Percentiles rank a stretch among this genome's conserved stretches.
phyloP scores from a whole-genome alignment of 2,329 filamentous ascomycete species.

The Colletotrichum abscissum region DNA sequence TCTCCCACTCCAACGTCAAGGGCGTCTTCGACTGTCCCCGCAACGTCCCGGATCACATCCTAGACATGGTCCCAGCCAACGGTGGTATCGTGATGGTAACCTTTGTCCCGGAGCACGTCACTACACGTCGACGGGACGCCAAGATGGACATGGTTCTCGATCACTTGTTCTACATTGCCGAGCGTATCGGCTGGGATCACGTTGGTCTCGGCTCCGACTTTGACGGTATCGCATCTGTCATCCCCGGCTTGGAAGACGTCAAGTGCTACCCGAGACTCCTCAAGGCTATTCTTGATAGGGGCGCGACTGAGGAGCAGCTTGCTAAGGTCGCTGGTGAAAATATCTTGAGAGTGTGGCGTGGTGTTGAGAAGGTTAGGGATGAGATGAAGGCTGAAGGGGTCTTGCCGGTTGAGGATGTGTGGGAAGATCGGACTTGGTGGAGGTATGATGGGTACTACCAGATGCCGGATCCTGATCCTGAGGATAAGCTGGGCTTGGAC shows the following conservation, averaged over 20 bases:
- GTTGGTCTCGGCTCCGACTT: conserved; percentile 52
- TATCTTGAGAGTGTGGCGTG: conserved; percentile 48
- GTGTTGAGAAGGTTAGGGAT: conserved; percentile 39
- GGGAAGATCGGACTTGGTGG: conserved; percentile 47
- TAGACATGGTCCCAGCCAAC: conserved; percentile 47
- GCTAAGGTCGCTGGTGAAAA: conserved; percentile 50
- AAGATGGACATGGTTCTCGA: conserved; percentile 47
- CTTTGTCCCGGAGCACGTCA: conserved; percentile 45
- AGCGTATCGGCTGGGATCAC: conserved; percentile 48
- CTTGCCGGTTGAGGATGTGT: conserved; percentile 47
- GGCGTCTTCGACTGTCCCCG: conserved; percentile 41
- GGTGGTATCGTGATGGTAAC: conserved; percentile 53
- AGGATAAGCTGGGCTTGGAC: conserved; percentile 44
- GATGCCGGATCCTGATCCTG: conserved; percentile 47
- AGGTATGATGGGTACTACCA: conserved; percentile 45
- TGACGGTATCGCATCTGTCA: conserved; percentile 45
- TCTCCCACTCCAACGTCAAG: conserved; percentile 45
- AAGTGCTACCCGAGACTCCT: conserved; percentile 45
- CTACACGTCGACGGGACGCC: conserved; percentile 37
- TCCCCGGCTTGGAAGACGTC: conserved; percentile 43
- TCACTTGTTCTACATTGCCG: conserved; percentile 43
- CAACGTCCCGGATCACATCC: conserved; percentile 54
- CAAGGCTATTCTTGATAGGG: conserved; percentile 48
- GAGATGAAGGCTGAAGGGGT: conserved; percentile 44
- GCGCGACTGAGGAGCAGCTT: conserved; percentile 51